These are phyloP conservation scores for Alternaria solani DNA, from an alignment of 2,329 filamentous ascomycete species.

Conservation along the genomic window DNA sequence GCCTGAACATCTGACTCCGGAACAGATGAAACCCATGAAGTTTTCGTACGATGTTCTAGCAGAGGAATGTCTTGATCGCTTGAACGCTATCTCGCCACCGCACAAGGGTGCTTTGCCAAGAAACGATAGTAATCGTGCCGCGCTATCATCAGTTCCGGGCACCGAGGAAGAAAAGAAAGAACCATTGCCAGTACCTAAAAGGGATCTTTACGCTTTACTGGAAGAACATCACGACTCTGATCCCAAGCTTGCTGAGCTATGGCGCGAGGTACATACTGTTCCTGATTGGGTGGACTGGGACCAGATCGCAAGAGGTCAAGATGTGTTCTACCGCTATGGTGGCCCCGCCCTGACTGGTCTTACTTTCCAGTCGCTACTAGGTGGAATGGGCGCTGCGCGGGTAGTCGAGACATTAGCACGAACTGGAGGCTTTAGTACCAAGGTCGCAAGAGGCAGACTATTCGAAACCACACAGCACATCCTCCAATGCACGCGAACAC, in stretches of 20 bases:
- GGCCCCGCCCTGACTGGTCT: constrained; percentile 70
- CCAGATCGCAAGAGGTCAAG: constrained; percentile 76
- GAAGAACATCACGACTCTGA: constrained; percentile 66
- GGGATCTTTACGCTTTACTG: constrained; percentile 72
- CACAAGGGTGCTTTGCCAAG: constrained; percentile 48
- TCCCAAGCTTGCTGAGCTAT: constrained; percentile 65
- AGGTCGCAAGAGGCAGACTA: constrained; percentile 70
- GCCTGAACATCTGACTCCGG: constrained; percentile 66
- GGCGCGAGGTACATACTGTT: constrained; percentile 71
- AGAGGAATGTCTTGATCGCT: constrained; percentile 68
- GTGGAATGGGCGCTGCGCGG: constrained; percentile 75
- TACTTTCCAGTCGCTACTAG: constrained; percentile 71
- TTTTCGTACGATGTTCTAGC: constrained; percentile 73
- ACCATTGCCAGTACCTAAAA: constrained; percentile 45
- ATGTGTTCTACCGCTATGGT: constrained; percentile 80
- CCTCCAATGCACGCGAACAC: constrained; percentile 71
- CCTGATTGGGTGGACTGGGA: constrained; percentile 82
- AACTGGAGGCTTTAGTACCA: constrained; percentile 76
- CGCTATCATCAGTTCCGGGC: constrained; percentile 35
- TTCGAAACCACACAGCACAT: constrained; percentile 80
- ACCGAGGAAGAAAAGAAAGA: constrained; percentile 44
- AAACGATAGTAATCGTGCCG: constrained; percentile 46
- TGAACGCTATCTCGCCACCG: constrained; percentile 69
- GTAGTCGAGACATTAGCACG: constrained; percentile 77
- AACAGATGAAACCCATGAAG: constrained; percentile 68